Percentiles rank a stretch among this genome's conserved stretches.
These are phyloP conservation scores for Coprinellus micaceus DNA, from an alignment of 768 basidiomycete species.

Conservation along the genomic window DNA sequence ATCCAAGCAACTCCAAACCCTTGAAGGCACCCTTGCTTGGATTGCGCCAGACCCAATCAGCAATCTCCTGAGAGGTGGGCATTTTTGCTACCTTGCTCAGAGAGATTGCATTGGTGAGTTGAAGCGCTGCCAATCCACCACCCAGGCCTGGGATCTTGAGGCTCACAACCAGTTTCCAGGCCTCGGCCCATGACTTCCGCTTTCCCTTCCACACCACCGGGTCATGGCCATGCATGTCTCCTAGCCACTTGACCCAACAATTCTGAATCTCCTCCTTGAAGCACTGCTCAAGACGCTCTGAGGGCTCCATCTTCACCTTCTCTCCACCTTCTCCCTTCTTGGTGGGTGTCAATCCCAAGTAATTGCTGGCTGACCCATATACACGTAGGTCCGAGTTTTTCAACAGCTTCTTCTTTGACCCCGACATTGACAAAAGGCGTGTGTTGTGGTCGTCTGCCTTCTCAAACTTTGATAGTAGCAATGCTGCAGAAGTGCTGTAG, in stretches of 20 bases:
- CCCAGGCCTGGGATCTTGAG: not conserved
- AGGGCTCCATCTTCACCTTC: not conserved
- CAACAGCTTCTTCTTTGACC: too few species aligned
- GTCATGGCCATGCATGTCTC: not conserved
- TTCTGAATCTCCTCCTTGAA: not conserved
- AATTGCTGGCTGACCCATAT: too few species aligned
- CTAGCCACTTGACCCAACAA: not conserved
- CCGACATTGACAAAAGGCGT: too few species aligned
- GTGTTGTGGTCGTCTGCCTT: too few species aligned
- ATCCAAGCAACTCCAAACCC: not conserved
- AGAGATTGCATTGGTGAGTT: not conserved
- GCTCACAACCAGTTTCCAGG: not conserved
- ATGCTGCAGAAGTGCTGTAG: not conserved
- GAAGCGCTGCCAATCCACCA: not conserved
- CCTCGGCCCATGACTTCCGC: not conserved
- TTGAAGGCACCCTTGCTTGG: not conserved
- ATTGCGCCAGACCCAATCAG: not conserved
- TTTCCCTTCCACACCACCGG: not conserved
- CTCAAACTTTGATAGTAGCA: too few species aligned
- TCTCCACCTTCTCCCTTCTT: not conserved
- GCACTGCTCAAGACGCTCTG: not conserved
- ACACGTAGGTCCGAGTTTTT: too few species aligned
- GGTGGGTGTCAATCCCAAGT: too few species aligned
- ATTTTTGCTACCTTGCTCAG: not conserved
- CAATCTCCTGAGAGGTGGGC: not conserved